phyloP scores from a whole-genome alignment of 2,329 filamentous ascomycete genomes.

The Pseudocercospora cruenta region DNA sequence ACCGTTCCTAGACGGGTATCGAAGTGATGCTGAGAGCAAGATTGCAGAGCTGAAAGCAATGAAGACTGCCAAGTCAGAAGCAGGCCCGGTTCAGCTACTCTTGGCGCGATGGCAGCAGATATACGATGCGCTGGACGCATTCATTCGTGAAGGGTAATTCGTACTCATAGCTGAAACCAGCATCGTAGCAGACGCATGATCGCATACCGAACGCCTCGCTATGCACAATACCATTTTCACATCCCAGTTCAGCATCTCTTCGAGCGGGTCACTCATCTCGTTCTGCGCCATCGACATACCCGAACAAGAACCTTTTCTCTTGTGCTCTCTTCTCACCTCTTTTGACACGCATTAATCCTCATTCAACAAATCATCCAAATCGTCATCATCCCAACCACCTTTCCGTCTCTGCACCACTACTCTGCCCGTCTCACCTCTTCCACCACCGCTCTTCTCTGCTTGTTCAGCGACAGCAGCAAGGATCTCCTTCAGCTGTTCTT shows the following conservation, averaged over 20 bases:
- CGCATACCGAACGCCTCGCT: not conserved
- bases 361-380: constrained; percentile 70
- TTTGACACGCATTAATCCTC: no score
- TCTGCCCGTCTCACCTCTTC: constrained; percentile 62
- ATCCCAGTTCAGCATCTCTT: not conserved
- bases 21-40: constrained; percentile 30
- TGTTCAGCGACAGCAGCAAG: constrained; percentile 79
- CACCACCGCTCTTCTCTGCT: constrained; percentile 59
- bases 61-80: constrained; percentile 9
- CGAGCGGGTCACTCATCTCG: constrained; percentile 70
- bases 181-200: not conserved
- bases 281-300: constrained; percentile 96
- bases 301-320: no score
- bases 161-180: not conserved
- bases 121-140: constrained; percentile 21
- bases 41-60: constrained; percentile 16
- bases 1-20: constrained; percentile 26
- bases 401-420: constrained; percentile 85
- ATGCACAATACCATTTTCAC: not conserved
- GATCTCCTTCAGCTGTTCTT: constrained; percentile 90
- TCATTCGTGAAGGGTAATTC: constrained; percentile 6
- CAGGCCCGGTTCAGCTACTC: constrained; percentile 26
- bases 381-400: constrained; percentile 83
- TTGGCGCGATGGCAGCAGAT: constrained; percentile 45
- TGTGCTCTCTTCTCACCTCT: no score